phyloP scores from a whole-genome alignment of 345 rosid species.

The Citrus unshiu region DNA sequence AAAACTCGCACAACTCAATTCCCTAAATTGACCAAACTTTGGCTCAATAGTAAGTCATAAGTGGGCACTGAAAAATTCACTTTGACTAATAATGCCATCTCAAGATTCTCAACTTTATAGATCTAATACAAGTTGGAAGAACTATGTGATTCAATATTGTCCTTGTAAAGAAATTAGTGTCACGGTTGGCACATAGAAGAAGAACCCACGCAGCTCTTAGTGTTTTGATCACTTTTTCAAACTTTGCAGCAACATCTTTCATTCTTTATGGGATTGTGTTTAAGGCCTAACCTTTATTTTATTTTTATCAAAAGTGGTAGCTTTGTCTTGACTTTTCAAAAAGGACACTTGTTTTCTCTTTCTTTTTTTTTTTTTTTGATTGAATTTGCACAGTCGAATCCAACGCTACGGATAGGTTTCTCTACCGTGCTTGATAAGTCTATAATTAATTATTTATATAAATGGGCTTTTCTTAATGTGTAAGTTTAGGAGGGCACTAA shows the following conservation, averaged over 20 bases:
- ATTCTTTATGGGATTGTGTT: not conserved
- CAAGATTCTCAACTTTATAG: not conserved
- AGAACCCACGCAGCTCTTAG: not conserved
- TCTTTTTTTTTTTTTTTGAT: not conserved
- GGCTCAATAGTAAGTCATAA: not conserved
- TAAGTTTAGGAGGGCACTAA: not conserved
- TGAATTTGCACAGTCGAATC: not conserved
- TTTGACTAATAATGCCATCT: not conserved
- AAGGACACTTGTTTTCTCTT: not conserved
- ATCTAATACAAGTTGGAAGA: not conserved
- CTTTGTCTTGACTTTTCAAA: slow-evolving; percentile 11
- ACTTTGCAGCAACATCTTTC: not conserved
- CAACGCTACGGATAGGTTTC: not conserved
- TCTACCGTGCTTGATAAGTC: no score
- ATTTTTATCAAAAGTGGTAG: not conserved
- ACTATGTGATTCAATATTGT: no score
- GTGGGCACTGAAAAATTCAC: not conserved
- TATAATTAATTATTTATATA: no score
- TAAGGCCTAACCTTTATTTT: not conserved
- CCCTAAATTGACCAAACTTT: not conserved
- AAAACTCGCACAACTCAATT: not conserved
- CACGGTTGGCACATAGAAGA: not conserved
- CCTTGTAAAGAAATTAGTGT: not conserved
- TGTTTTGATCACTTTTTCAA: not conserved
- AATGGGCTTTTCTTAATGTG: not conserved